A percentile compares a stretch with the other conserved stretches of the same genome.
phyloP scores from a whole-genome alignment of 352 stramenopile species.

The Pythium oligandrum region DNA sequence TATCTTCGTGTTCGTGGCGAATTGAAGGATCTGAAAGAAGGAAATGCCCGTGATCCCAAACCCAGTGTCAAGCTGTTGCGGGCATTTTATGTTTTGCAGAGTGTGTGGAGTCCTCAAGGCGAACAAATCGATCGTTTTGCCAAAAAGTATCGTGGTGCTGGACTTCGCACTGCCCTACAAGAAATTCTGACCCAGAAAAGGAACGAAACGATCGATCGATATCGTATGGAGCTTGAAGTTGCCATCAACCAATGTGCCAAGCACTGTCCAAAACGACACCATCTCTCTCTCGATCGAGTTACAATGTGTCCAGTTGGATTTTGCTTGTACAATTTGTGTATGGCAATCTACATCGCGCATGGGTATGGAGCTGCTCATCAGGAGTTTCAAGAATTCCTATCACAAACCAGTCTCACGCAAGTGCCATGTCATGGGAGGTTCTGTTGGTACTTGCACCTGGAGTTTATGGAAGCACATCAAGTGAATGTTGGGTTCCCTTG shows the following conservation, averaged over 20 bases:
- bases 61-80: background rate
- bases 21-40: background rate
- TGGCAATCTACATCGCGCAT: conserved; percentile 40
- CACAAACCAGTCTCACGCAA: background rate
- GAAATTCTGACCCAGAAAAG: too few species aligned
- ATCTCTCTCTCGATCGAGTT: background rate
- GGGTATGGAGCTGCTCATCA: conserved; percentile 47
- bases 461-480: conserved; percentile 61
- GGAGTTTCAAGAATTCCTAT: conserved; percentile 33
- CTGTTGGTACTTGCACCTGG: conserved; percentile 39
- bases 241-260: conserved; percentile 24
- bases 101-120: conserved; percentile 22
- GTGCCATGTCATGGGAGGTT: background rate
- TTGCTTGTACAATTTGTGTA: conserved; percentile 59
- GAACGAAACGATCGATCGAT: conserved; percentile 23
- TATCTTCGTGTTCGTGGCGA: conserved; percentile 44
- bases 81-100: conserved; percentile 13
- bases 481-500: conserved; percentile 20
- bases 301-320: conserved; percentile 20
- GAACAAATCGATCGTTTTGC: conserved; percentile 31
- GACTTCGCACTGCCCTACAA: too few species aligned
- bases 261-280: too few species aligned
- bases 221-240: conserved; percentile 38
- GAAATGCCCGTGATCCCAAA: too few species aligned
- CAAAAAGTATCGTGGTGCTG: conserved; percentile 21